phyloP scores from a whole-genome alignment of 805 yeast genomes.

The Zygosaccharomyces siamensis region DNA sequence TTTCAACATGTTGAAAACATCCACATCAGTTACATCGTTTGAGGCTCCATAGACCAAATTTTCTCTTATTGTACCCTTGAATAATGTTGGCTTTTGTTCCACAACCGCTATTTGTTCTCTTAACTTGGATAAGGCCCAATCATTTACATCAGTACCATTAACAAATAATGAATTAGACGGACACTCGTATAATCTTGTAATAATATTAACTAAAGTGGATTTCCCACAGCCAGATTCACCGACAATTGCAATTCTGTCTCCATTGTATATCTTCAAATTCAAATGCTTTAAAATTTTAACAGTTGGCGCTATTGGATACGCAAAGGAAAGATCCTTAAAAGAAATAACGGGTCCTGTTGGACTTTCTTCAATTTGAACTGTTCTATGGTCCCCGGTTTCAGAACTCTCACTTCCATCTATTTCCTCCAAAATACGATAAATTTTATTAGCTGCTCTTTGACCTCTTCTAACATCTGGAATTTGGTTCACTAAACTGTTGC shows the following conservation, averaged over 20 bases:
- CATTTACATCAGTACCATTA: constrained; percentile 45
- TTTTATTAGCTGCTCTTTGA: constrained; percentile 59
- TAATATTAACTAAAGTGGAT: constrained; percentile 61
- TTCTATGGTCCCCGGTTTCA: constrained; percentile 4
- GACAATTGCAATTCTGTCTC: constrained; percentile 58
- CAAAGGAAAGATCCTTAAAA: constrained; percentile 46
- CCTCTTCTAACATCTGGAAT: constrained; percentile 82
- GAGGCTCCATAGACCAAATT: constrained; percentile 61
- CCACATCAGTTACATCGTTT: constrained; percentile 31
- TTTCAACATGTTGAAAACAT: constrained; percentile 39
- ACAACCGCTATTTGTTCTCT: constrained; percentile 61
- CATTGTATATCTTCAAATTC: constrained; percentile 39
- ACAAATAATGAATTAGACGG: constrained; percentile 39
- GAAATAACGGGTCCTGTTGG: constrained; percentile 27
- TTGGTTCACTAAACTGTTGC: constrained; percentile 53
- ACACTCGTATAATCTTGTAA: constrained; percentile 49
- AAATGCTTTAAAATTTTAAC: constrained; percentile 40
- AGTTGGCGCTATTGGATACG: constrained; percentile 39
- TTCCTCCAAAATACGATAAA: constrained; percentile 39
- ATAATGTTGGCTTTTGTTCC: constrained; percentile 66
- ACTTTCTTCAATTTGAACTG: not conserved
- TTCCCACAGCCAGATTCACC: constrained; percentile 94
- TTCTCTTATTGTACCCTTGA: constrained; percentile 67
- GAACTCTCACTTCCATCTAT: constrained; percentile 8
- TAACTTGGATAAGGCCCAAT: constrained; percentile 43